Percentiles rank a stretch among this genome's conserved stretches.
These are phyloP conservation scores for Wickerhamiella cacticola DNA, from an alignment of 805 yeast species.

Conservation along the genomic window DNA sequence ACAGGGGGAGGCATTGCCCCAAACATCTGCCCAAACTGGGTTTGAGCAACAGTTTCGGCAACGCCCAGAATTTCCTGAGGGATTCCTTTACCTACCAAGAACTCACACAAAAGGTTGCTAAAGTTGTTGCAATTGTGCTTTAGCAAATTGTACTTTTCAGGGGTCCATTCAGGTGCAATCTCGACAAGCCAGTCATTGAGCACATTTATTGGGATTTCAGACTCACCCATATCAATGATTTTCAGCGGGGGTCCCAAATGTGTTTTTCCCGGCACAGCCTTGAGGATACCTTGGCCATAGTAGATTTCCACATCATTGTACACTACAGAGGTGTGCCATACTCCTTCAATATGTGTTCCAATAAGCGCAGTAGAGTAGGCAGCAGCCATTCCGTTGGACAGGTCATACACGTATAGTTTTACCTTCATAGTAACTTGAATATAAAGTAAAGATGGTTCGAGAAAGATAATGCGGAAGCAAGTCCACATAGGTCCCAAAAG, in stretches of 20 bases:
- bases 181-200: slow-evolving; percentile 44
- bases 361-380: slow-evolving; percentile 33
- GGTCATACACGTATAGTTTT: slow-evolving; percentile 49
- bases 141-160: slow-evolving; percentile 43
- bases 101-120: slow-evolving; percentile 44
- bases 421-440: slow-evolving; percentile 25
- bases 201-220: slow-evolving; percentile 41
- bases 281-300: slow-evolving; percentile 48
- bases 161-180: slow-evolving; percentile 35
- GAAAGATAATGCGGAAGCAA: no score
- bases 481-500: no score
- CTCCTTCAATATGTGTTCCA: slow-evolving; percentile 46
- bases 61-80: slow-evolving; percentile 42
- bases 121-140: slow-evolving; percentile 60
- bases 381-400: slow-evolving; percentile 48
- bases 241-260: slow-evolving; percentile 49
- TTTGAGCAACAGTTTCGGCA: slow-evolving; percentile 40
- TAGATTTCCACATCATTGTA: slow-evolving; percentile 46
- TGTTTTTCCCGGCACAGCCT: slow-evolving; percentile 39
- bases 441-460: neutral
- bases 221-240: slow-evolving; percentile 42
- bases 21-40: slow-evolving; percentile 42
- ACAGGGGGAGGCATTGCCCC: slow-evolving; percentile 9
- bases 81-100: slow-evolving; percentile 43
- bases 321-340: slow-evolving; percentile 51